A percentile compares a stretch with the other conserved stretches of the same genome.
Evolutionary conservation across 2,329 filamentous ascomycete species (phyloP).

Genomic region (Colletotrichum neosansevieriae): DNA sequence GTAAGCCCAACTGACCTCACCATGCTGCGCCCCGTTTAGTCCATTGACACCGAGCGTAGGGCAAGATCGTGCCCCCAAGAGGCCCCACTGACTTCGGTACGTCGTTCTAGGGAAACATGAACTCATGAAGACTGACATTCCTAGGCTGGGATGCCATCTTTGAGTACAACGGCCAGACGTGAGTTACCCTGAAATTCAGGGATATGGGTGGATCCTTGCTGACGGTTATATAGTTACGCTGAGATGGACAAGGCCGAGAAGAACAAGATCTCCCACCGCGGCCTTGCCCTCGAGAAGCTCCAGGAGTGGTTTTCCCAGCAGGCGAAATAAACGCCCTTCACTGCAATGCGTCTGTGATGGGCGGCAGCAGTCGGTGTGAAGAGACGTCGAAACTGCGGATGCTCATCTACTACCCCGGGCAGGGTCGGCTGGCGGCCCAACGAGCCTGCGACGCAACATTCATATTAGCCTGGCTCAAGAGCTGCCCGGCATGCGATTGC

Average conservation of each 20-base stretch:
- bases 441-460: slow-evolving; percentile 15
- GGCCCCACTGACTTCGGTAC: slow-evolving; percentile 86
- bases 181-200: slow-evolving; percentile 46
- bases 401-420: slow-evolving; percentile 13
- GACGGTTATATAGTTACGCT: slow-evolving; percentile 70
- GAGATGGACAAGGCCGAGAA: slow-evolving; percentile 92
- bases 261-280: slow-evolving; percentile 94
- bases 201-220: background rate
- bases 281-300: slow-evolving; percentile 87
- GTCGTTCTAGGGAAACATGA: slow-evolving; percentile 43
- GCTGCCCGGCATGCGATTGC: background rate
- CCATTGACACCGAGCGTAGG: slow-evolving; percentile 49
- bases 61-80: slow-evolving; percentile 86
- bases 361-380: no score
- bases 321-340: slow-evolving; percentile 11
- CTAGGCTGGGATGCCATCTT: slow-evolving; percentile 97
- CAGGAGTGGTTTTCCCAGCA: slow-evolving; percentile 78
- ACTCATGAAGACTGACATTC: slow-evolving; percentile 27
- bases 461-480: background rate
- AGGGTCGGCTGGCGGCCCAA: background rate
- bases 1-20: slow-evolving; percentile 58
- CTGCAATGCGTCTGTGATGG: background rate
- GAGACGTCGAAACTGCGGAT: background rate
- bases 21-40: background rate
- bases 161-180: slow-evolving; percentile 90